Percentiles rank a stretch among this genome's conserved stretches.
Conservation (phyloP, 2,329 filamentous ascomycete genomes). For the Fusarium sp. region DNA sequence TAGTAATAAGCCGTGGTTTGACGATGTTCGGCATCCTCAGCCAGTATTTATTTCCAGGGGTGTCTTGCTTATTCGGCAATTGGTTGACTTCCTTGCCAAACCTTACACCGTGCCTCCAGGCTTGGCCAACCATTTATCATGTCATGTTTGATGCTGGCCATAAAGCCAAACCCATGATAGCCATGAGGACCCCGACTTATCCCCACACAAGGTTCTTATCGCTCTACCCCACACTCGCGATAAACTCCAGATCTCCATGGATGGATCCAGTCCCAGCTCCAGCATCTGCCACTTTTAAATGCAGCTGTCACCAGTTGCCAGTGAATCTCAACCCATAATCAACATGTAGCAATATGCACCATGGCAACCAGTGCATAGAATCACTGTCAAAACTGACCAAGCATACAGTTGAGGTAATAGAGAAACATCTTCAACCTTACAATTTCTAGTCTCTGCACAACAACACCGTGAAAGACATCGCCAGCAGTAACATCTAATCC, state of each 20-base stretch:
- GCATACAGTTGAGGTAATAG: neutral
- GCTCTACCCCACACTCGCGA: slow-evolving; percentile 34
- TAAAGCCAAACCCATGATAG: neutral
- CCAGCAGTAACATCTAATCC: neutral
- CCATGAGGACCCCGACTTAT: slow-evolving; percentile 7
- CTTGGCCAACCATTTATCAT: neutral
- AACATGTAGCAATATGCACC: neutral
- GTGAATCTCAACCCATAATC: slow-evolving; percentile 7
- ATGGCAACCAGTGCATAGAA: neutral
- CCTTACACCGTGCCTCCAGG: neutral
- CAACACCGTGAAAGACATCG: neutral
- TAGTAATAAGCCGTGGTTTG: slow-evolving; percentile 38
- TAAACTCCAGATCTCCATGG: slow-evolving; percentile 23
- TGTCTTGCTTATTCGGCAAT: neutral
- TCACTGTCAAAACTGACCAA: neutral
- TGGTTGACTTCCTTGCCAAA: neutral
- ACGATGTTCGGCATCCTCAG: slow-evolving; percentile 35
- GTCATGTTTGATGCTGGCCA: neutral
- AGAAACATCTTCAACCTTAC: neutral
- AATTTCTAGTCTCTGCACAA: neutral
- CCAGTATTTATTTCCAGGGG: slow-evolving; percentile 1
- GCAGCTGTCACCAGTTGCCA: slow-evolving; percentile 12
- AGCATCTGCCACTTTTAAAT: neutral
- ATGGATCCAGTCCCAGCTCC: slow-evolving; percentile 7
- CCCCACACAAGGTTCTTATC: slow-evolving; percentile 32